A percentile compares a stretch with the other conserved stretches of the same genome.
phyloP scores from a whole-genome alignment of 1,139 yeast genomes.

The Arxiozyma bovina region DNA sequence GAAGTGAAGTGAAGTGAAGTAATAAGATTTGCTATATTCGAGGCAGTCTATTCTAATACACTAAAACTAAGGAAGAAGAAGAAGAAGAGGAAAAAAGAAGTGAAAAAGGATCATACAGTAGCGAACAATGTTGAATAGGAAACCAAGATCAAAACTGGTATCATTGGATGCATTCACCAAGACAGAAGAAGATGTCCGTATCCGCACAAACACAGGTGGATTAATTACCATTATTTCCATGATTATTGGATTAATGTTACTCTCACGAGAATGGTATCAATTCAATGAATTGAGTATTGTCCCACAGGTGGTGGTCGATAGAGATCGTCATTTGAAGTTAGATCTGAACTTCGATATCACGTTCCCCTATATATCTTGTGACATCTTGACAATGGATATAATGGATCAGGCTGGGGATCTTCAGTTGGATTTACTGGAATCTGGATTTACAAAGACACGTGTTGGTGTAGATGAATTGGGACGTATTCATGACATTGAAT shows the following conservation, averaged over 20 bases:
- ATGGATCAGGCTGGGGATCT: conserved; percentile 83
- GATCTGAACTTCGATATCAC: conserved; percentile 73
- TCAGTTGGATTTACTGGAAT: conserved; percentile 60
- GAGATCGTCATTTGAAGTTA: conserved; percentile 67
- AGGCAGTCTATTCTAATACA: no score
- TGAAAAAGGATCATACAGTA: not conserved
- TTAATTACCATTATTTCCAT: conserved; percentile 68
- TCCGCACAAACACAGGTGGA: conserved; percentile 86
- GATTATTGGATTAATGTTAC: conserved; percentile 50
- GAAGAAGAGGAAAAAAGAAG: not conserved
- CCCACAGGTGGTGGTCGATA: conserved; percentile 83
- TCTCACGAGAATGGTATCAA: conserved; percentile 67
- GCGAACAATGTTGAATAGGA: not conserved
- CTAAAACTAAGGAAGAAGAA: not conserved
- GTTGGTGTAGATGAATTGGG: conserved; percentile 29
- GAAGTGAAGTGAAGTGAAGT: no score
- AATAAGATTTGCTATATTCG: no score
- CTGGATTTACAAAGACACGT: conserved; percentile 66
- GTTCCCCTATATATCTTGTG: conserved; percentile 82
- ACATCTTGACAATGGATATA: conserved; percentile 48
- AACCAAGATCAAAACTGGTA: conserved; percentile 14
- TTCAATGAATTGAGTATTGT: conserved; percentile 57
- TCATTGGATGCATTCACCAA: conserved; percentile 74
- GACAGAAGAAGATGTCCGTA: conserved; percentile 86
- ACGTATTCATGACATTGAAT: not conserved